Base-by-base conservation (phyloP, 2,329 filamentous ascomycete genomes). In the Tolypocladium ovalisporum region DNA sequence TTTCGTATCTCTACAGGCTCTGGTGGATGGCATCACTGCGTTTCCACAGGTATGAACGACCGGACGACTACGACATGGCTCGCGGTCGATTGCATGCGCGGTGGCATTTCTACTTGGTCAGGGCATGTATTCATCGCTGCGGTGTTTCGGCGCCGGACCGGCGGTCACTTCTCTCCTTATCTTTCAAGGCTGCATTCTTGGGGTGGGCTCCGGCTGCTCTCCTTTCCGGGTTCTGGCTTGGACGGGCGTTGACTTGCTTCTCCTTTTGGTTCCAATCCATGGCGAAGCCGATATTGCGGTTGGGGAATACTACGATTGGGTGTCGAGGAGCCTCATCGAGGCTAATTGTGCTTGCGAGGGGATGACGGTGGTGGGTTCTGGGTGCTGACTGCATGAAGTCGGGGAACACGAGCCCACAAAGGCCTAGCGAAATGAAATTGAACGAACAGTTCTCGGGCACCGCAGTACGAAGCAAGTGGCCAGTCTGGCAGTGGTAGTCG, bases 1-100 rank as follows among this genome's bases (percentile, higher is more conserved):
- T 35, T 92, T 97, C 70, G 81, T 97, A 64, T 93, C 79, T 19
- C 69, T 84, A 27, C 73, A 79, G 61, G 75, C 76, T 47, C 67
- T 82, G 57, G 67, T 82, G 55, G 73, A 78, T 54, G 71, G 73
- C 49, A 76, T 83, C 57, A 72, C 75, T 19, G 72, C 70, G 58
- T 67, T 67, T 4, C 66, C 71, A 42, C 66, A 71, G 49, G 64
- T 70, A 54, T 75, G 66, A 62, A 34, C 9, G 19, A n/a, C 49
- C n/a, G 27, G 40, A 22, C 10, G 35, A 15, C 35, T 51, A 12
- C 29, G 29, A 19, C 29, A 10, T 34, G 4, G 27, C 17, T n/a
- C 17, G 29, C 17, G 2, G 10, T 34, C 13, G 10, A 19, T 34
- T 9, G 29, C 10, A 19, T 15, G 19, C 4, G n/a, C 9, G 29